phyloP scores from a whole-genome alignment of 1,139 yeast species.

The Arxiozyma telluris region DNA sequence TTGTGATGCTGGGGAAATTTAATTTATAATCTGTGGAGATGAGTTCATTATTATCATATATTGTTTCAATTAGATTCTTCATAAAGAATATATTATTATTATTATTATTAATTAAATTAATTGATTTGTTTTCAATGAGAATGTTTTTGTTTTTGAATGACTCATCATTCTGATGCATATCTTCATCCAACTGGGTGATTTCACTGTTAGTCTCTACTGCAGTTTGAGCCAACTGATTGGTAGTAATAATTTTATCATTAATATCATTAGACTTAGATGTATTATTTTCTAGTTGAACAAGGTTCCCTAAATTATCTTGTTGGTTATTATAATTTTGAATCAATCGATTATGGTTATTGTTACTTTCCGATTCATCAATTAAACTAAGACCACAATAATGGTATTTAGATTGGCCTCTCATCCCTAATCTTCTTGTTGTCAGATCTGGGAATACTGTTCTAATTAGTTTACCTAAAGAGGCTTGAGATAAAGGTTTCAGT shows the following conservation, averaged over 20 bases:
- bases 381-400: conserved; percentile 81
- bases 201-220: neutral
- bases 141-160: neutral
- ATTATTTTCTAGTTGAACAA: neutral
- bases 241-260: neutral
- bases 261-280: neutral
- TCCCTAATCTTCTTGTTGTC: conserved; percentile 77
- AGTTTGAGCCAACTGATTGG: neutral
- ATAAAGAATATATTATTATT: conserved; percentile 5
- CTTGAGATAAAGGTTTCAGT: conserved; percentile 71
- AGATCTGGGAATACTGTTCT: conserved; percentile 63
- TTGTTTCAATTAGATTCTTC: conserved; percentile 2
- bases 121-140: neutral
- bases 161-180: neutral
- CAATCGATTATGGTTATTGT: neutral
- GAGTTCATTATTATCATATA: conserved; percentile 9
- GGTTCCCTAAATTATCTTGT: neutral
- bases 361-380: conserved; percentile 17
- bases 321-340: neutral
- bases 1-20: conserved; percentile 12
- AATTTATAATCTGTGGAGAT: conserved; percentile 5
- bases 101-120: neutral
- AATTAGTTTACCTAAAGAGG: conserved; percentile 79
- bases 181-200: neutral
- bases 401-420: conserved; percentile 81